A percentile compares a stretch with the other conserved stretches of the same genome.
Evolutionary conservation across 2,329 filamentous ascomycete species (phyloP).

Genomic region (Aspergillus puulaauensis): DNA sequence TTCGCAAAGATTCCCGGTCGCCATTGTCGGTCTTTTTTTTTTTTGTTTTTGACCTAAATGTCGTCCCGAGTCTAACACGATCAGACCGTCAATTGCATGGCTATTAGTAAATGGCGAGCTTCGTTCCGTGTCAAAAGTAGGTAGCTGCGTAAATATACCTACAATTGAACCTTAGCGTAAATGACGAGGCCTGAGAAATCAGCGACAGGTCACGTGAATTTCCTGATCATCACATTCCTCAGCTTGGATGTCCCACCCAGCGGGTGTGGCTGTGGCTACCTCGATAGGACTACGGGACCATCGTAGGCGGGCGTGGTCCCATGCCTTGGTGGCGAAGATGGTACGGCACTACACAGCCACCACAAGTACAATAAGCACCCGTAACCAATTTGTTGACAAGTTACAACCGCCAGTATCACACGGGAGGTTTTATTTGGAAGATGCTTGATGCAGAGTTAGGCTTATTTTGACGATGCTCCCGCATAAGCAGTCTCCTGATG

Average conservation of each 20-base stretch:
- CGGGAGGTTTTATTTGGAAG: not conserved
- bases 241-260: not conserved
- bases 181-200: not conserved
- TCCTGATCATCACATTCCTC: not conserved
- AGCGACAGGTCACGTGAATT: not conserved
- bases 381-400: not conserved
- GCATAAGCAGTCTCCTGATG: not conserved
- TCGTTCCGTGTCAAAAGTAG: not conserved
- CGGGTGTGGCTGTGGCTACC: no score
- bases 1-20: slow-evolving; percentile 28
- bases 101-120: slow-evolving; percentile 1
- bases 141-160: not conserved
- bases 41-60: slow-evolving; percentile 1
- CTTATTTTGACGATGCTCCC: not conserved
- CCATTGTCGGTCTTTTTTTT: slow-evolving; percentile 24
- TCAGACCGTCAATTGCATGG: slow-evolving; percentile 18
- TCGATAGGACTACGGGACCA: no score
- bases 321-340: not conserved
- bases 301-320: no score
- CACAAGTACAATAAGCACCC: not conserved
- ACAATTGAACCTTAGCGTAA: not conserved
- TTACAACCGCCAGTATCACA: not conserved
- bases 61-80: slow-evolving; percentile 10
- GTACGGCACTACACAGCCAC: not conserved
- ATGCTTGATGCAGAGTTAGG: not conserved